Percentiles rank a stretch among this genome's conserved stretches.
Conservation (phyloP, 106 monocot species). For the Amphibolis antarctica region DNA sequence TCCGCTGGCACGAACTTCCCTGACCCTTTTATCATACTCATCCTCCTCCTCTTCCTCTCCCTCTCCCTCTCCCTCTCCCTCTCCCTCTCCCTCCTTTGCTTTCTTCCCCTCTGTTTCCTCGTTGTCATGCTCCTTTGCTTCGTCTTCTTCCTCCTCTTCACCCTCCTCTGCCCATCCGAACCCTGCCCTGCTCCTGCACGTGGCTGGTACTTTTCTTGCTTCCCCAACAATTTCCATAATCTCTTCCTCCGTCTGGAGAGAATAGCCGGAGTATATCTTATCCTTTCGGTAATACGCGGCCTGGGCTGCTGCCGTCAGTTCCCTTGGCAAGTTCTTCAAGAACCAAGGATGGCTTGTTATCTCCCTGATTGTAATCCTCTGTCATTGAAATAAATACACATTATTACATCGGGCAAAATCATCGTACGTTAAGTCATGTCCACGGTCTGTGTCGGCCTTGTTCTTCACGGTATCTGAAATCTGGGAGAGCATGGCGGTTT, state of each 20-base stretch:
- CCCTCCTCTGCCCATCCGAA: constrained; percentile 50
- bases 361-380: constrained; percentile 71
- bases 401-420: background rate
- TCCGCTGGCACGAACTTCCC: constrained; percentile 55
- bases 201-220: constrained; percentile 35
- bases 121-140: constrained; percentile 22
- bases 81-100: constrained; percentile 14
- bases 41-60: constrained; percentile 43
- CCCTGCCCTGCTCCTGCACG: constrained; percentile 21
- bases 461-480: too few species aligned
- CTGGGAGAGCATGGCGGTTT: too few species aligned
- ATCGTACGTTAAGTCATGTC: too few species aligned
- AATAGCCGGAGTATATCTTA: constrained; percentile 33
- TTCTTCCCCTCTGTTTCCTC: constrained; percentile 27
- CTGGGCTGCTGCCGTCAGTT: constrained; percentile 35
- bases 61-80: constrained; percentile 23
- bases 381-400: background rate
- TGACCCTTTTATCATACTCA: constrained; percentile 41
- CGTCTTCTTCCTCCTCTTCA: constrained; percentile 40
- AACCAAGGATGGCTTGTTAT: constrained; percentile 83
- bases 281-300: constrained; percentile 50
- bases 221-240: constrained; percentile 61
- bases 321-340: constrained; percentile 67
- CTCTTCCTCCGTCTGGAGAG: constrained; percentile 37
- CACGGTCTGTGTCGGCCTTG: too few species aligned